Evolutionary conservation across 495 filamentous ascomycete species (phyloP).

Genomic region (Neurospora sp.): DNA sequence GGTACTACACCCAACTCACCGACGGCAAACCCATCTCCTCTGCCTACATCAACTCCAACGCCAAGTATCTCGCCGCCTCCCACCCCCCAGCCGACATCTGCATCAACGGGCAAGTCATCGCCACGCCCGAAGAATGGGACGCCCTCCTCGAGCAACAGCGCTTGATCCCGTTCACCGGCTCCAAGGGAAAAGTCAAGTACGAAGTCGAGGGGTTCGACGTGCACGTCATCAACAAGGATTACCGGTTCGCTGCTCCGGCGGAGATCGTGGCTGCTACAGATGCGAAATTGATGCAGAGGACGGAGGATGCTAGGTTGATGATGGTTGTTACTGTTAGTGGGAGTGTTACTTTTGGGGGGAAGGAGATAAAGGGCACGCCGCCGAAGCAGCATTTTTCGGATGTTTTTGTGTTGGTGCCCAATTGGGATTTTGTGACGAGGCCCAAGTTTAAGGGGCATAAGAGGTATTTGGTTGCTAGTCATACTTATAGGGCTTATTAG

Average conservation of each 20-base stretch:
- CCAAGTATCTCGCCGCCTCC: constrained; percentile 19
- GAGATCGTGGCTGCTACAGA: constrained; percentile 10
- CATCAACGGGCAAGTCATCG: constrained; percentile 31
- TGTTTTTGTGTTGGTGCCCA: constrained; percentile 66
- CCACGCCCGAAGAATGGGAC: constrained; percentile 30
- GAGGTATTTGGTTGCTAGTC: constrained; percentile 60
- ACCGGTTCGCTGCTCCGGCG: constrained; percentile 29
- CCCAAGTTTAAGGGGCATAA: constrained; percentile 26
- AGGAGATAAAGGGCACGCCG: constrained; percentile 24
- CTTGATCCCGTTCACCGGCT: neutral
- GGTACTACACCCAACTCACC: constrained; percentile 32
- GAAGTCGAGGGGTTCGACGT: constrained; percentile 60
- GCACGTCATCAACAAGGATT: constrained; percentile 62
- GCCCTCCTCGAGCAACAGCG: constrained; percentile 27
- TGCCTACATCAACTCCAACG: constrained; percentile 29
- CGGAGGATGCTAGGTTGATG: constrained; percentile 50
- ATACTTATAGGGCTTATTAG: constrained; percentile 50
- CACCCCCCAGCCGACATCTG: constrained; percentile 31
- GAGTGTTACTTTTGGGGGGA: constrained; percentile 30
- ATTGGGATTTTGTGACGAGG: constrained; percentile 43
- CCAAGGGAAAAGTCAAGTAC: constrained; percentile 23
- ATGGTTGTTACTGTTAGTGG: constrained; percentile 59
- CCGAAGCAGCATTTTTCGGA: constrained; percentile 60
- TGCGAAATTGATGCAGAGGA: neutral
- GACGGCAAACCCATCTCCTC: constrained; percentile 18